Conservation (phyloP, 1,284 basidiomycete species). For the Trametes sp. region DNA sequence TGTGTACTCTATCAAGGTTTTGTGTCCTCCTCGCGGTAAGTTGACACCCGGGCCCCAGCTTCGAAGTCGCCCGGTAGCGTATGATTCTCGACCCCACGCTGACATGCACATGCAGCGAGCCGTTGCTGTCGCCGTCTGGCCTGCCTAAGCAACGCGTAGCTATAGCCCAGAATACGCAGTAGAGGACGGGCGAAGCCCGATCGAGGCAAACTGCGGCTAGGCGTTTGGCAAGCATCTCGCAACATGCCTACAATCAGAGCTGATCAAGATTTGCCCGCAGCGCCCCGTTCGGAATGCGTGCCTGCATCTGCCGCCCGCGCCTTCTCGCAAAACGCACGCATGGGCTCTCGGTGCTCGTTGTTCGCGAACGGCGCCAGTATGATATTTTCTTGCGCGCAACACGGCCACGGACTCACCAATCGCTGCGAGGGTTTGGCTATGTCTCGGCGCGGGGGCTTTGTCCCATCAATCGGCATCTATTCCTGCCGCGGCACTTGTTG, state of each 20-base stretch:
- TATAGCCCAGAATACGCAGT: background rate
- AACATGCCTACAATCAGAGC: conserved; percentile 25
- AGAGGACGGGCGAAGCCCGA: background rate
- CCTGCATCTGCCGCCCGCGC: conserved; percentile 11
- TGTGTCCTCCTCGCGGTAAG: background rate
- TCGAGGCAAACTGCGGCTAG: conserved; percentile 11
- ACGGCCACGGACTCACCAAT: no score
- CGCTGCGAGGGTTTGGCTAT: conserved; percentile 2
- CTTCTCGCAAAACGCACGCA: background rate
- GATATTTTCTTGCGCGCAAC: conserved; percentile 11
- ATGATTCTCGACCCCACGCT: no score
- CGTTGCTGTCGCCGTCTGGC: background rate
- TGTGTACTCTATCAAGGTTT: background rate
- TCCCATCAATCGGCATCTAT: conserved; percentile 20
- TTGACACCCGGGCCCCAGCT: background rate
- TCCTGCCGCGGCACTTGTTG: conserved; percentile 14
- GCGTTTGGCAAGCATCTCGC: conserved; percentile 13
- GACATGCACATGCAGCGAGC: no score
- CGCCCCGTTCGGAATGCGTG: background rate
- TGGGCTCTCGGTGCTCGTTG: conserved; percentile 6
- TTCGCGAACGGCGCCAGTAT: conserved; percentile 7
- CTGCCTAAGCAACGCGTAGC: background rate
- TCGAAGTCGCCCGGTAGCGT: background rate
- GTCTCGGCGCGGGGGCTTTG: conserved; percentile 23
- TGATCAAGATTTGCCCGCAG: conserved; percentile 21